Evolutionary conservation across 2,329 filamentous ascomycete species (phyloP), one percentile per base, ranked within the genome.

Genomic region (Trichophyton simii): DNA sequence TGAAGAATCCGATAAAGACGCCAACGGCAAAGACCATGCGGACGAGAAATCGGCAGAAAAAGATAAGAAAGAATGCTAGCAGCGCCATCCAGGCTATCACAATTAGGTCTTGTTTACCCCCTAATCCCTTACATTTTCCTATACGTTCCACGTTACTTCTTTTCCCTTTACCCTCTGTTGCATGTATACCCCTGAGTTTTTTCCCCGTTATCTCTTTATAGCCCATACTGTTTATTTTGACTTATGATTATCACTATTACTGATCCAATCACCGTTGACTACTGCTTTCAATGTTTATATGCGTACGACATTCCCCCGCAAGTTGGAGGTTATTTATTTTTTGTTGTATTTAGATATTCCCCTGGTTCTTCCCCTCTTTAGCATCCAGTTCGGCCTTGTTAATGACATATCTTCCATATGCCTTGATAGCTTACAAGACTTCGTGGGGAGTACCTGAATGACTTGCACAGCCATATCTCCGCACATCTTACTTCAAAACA

Each of bases 1-100:
- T 28, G 59, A 61, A 42, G 52, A 54, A 11, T 60, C 54, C 44
- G 54, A 58, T 41, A 52, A 15, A 22, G 60, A 44, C 36, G 52
- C 31, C 25, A 28, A 36, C 28, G 28, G 28, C 28, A 44, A 50
- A 18, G 41, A 15, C 11, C 18, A 50, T 11, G 22, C 20, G 18
- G 46, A 13, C 46, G 57, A 46, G n/a, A 41, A 42, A 42, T 22
- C 22, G 36, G 22, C 28, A 22, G 58, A 36, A 5, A 48, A 44
- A 25, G 58, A 59, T n/a, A 36, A 36, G 44, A 50, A 38, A 59
- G 20, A 44, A 38, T n/a, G 20, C 6, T 46, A 28, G 25, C 36
- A 6, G 15, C 36, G 46, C 46, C 22, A 52, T 4, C n/a, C 8
- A 5, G 20, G 3, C 22, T 8, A 15, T 22, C 4, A n/a, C 46